Evolutionary conservation across 805 yeast species (phyloP).

Genomic region (Candida arabinofermentans): DNA sequence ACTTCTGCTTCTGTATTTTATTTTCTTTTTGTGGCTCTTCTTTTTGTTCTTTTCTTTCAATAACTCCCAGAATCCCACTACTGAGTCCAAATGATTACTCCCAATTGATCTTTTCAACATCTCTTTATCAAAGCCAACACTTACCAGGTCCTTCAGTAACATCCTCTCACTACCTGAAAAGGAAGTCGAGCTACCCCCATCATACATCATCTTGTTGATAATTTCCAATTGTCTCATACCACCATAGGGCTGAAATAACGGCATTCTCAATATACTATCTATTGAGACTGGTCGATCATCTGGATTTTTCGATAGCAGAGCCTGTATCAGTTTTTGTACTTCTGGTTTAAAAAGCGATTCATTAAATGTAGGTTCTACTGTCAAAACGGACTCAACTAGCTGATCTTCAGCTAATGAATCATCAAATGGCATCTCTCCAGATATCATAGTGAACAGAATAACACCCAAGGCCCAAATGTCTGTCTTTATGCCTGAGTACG

Average conservation of each 20-base stretch:
- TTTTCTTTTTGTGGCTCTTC: slow-evolving; percentile 27
- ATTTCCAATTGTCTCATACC: slow-evolving; percentile 40
- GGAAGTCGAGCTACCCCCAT: slow-evolving; percentile 25
- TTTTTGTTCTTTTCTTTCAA: slow-evolving; percentile 50
- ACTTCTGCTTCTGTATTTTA: slow-evolving; percentile 26
- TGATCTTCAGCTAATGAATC: slow-evolving; percentile 66
- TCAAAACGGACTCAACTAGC: slow-evolving; percentile 51
- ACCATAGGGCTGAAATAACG: slow-evolving; percentile 43
- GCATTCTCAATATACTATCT: slow-evolving; percentile 46
- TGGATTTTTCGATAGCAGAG: slow-evolving; percentile 65
- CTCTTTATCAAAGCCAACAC: slow-evolving; percentile 62
- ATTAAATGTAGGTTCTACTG: slow-evolving; percentile 58
- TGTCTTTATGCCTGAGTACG: slow-evolving; percentile 73
- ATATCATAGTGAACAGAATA: slow-evolving; percentile 75
- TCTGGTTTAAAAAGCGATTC: slow-evolving; percentile 36
- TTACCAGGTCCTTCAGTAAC: slow-evolving; percentile 53
- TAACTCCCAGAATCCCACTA: slow-evolving; percentile 73
- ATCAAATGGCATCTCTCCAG: slow-evolving; percentile 90
- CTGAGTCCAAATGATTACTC: slow-evolving; percentile 60
- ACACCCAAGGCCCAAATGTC: slow-evolving; percentile 95
- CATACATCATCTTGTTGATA: slow-evolving; percentile 33
- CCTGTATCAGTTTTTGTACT: slow-evolving; percentile 48
- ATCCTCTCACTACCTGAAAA: slow-evolving; percentile 56
- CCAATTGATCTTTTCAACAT: slow-evolving; percentile 53
- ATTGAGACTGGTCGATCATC: slow-evolving; percentile 51